These are phyloP conservation scores for Saccharomycopsis guyanensis DNA, from an alignment of 805 yeast genomes.

Conservation along the genomic window DNA sequence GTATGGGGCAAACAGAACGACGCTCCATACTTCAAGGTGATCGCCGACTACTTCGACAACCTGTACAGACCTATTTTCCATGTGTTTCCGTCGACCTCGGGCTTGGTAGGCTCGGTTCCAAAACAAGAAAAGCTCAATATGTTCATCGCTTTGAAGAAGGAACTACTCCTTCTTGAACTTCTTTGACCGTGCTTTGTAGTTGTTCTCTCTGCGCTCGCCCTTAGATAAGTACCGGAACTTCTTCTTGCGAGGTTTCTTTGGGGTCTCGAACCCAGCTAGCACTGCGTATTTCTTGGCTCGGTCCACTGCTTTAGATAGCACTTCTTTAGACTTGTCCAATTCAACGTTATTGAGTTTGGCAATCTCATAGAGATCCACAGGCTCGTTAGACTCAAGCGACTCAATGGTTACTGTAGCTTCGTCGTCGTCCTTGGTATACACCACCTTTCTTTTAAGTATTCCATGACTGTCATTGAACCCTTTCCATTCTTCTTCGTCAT, in stretches of 20 bases:
- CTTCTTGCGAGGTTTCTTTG: conserved; percentile 44
- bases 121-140: conserved; percentile 6
- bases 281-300: conserved; percentile 64
- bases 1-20: conserved; percentile 43
- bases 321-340: conserved; percentile 55
- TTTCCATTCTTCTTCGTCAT: conserved; percentile 31
- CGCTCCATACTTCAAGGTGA: conserved; percentile 1
- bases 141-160: conserved; percentile 9
- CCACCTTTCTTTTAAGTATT: conserved; percentile 19
- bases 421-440: conserved; percentile 12
- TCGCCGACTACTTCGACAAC: conserved; percentile 3
- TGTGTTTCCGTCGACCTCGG: conserved; percentile 17
- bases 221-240: conserved; percentile 86
- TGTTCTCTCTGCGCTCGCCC: conserved; percentile 59
- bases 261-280: conserved; percentile 19
- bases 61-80: conserved; percentile 3
- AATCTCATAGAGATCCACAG: conserved; percentile 46
- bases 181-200: conserved; percentile 37
- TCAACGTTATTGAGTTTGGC: conserved; percentile 69
- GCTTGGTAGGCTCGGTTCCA: conserved; percentile 16
- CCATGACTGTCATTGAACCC: conserved; percentile 30
- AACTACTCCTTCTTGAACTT: conserved; percentile 21
- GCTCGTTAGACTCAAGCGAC: conserved; percentile 38
- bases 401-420: conserved; percentile 37
- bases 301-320: conserved; percentile 64